A percentile compares a stretch with the other conserved stretches of the same genome.
phyloP scores from a whole-genome alignment of 176 grass and related monocot species.

The Musa troglodytarum region DNA sequence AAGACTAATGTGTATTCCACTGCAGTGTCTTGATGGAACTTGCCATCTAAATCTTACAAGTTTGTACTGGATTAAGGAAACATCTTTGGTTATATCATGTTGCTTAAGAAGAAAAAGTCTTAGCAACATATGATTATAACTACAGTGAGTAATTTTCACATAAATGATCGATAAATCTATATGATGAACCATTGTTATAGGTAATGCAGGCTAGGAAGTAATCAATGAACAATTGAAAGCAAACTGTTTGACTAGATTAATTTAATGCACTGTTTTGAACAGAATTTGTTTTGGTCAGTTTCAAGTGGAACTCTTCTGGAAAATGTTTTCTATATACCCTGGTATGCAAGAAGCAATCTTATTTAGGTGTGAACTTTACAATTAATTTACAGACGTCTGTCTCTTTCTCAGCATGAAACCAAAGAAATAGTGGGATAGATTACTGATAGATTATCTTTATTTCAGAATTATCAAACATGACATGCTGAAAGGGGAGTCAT shows the following conservation, averaged over 20 bases:
- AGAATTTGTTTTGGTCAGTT: background rate
- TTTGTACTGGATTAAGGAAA: too few relatives aligned
- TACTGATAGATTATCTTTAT: background rate
- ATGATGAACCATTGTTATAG: background rate
- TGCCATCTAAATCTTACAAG: too few relatives aligned
- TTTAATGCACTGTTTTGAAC: background rate
- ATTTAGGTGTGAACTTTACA: background rate
- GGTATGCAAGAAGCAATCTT: background rate
- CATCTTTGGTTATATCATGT: too few relatives aligned
- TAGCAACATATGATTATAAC: too few relatives aligned
- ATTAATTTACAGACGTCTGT: background rate
- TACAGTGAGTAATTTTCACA: too few relatives aligned
- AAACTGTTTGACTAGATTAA: background rate
- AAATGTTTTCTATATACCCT: background rate
- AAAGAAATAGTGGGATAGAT: background rate
- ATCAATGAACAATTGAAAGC: conserved; percentile 1
- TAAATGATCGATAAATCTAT: too few relatives aligned
- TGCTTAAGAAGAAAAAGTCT: too few relatives aligned
- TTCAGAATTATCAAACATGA: background rate
- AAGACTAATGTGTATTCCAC: too few relatives aligned
- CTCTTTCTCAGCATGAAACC: background rate
- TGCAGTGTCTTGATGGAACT: too few relatives aligned
- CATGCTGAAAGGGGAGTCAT: background rate
- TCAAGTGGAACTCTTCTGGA: background rate
- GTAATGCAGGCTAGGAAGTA: background rate